Evolutionary conservation across 257 asterid species (phyloP), one percentile per base, ranked within the genome.

Genomic region (Solanum bulbocastanum): DNA sequence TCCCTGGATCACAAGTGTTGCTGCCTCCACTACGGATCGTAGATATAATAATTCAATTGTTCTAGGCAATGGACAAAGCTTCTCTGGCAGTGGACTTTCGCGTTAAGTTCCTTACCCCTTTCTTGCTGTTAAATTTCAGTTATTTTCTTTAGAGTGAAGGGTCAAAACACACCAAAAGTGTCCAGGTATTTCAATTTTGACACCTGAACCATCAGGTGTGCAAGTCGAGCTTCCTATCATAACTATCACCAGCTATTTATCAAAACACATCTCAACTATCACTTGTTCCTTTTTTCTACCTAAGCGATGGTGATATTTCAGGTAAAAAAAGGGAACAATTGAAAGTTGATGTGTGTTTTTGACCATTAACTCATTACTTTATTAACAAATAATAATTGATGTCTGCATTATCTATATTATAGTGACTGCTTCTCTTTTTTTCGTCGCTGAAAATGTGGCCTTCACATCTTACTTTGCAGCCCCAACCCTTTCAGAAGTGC

Each of bases 1-100:
- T 60, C 96, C 98, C 15, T 95, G 98, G 97, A 92, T 94, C 90
- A 90, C 90, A 4, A 94, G 92, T 46, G 94, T 95, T 62, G 96
- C 97, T 2, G 95, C 97, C 88, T 92, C 94, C 14, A 83, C 89
- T 23, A 95, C 98, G 11, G 96, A 95, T 71, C 86, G 96, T 78
- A 92, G 87, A 76, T 95, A 94, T 89, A 90, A 91, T 86, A 93
- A 84, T 49, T 91, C 94, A 32, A 49, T 94, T 86, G 69, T 40
- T 82, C 65, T 95, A 35, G 96, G 98, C 68, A 92, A 91, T 62
- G 94, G 95, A 58, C 93, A 84, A 36, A 90, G 73, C 86, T 87
- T 92, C 22, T 60, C 85, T 1, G 96, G 94, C 42, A 89, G 88
- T 8, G 97, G 94, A 60, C 96, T 94, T 73, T 91, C 98, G 12